phyloP scores from a whole-genome alignment of 2,329 filamentous ascomycete species.

The Aspergillus piperis region DNA sequence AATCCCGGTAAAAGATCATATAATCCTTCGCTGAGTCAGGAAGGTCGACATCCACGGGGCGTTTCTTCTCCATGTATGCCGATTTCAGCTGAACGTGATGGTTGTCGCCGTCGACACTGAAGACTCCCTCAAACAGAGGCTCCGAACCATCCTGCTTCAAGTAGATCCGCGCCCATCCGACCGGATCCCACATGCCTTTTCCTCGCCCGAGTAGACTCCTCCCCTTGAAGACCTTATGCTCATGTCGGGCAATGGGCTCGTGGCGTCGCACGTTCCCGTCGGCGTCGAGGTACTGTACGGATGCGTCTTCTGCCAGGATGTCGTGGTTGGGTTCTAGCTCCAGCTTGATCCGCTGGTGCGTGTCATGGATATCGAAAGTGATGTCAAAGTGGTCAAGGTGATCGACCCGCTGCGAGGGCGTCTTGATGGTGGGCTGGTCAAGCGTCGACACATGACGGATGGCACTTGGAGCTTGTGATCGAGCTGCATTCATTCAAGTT shows the following conservation, averaged over 20 bases:
- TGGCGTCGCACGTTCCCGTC: conserved; percentile 68
- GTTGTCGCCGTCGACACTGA: conserved; percentile 75
- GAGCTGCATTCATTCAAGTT: conserved; percentile 49
- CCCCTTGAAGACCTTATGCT: conserved; percentile 84
- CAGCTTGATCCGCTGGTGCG: conserved; percentile 71
- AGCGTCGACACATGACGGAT: conserved; percentile 72
- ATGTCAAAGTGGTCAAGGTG: conserved; percentile 83
- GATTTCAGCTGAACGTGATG: conserved; percentile 81
- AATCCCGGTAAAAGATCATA: conserved; percentile 92
- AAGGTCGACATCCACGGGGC: conserved; percentile 69
- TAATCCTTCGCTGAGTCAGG: conserved; percentile 62
- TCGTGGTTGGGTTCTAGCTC: conserved; percentile 88
- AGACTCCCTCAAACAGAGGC: conserved; percentile 88
- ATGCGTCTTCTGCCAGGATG: conserved; percentile 74
- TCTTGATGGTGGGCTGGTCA: conserved; percentile 74
- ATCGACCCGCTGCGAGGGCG: conserved; percentile 75
- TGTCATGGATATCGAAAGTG: conserved; percentile 71
- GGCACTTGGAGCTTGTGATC: conserved; percentile 74
- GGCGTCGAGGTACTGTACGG: conserved; percentile 68
- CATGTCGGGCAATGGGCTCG: conserved; percentile 70
- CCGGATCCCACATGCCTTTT: conserved; percentile 71
- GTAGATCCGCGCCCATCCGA: conserved; percentile 83
- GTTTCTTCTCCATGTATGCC: conserved; percentile 72
- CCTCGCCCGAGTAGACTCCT: conserved; percentile 68
- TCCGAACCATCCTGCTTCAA: conserved; percentile 72